These are phyloP conservation scores for Wickerhamiella domercqiae DNA, from an alignment of 805 yeast species.

Conservation along the genomic window DNA sequence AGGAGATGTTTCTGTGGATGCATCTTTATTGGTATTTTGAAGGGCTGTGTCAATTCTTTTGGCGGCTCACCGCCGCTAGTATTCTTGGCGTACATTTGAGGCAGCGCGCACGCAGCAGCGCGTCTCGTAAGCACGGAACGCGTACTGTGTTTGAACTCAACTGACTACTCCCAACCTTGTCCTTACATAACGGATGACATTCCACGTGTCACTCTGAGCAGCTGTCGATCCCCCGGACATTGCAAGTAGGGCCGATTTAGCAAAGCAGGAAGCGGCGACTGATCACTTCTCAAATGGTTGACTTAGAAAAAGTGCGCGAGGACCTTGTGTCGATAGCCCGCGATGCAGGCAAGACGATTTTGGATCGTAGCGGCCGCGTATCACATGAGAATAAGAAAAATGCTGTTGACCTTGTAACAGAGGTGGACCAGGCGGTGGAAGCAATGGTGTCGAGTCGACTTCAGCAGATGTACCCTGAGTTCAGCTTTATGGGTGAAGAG, in stretches of 20 bases:
- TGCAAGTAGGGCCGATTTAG: too few relatives aligned
- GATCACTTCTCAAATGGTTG: too few relatives aligned
- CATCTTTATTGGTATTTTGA: conserved; percentile 11
- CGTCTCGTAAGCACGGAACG: too few relatives aligned
- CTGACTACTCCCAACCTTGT: too few relatives aligned
- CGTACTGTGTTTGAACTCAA: too few relatives aligned
- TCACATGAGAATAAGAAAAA: conserved; percentile 41
- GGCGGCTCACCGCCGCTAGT: too few relatives aligned
- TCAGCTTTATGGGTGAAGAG: conserved; percentile 47
- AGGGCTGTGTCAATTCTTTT: conserved; percentile 9
- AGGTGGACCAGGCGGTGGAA: conserved; percentile 44
- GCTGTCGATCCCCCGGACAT: too few relatives aligned
- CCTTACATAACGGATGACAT: too few relatives aligned
- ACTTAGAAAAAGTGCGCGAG: conserved; percentile 25
- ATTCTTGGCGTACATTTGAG: too few relatives aligned
- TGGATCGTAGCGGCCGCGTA: conserved; percentile 33
- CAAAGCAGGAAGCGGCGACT: too few relatives aligned
- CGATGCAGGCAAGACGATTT: conserved; percentile 37
- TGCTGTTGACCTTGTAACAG: conserved; percentile 48
- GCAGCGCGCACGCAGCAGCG: too few relatives aligned
- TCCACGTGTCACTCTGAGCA: too few relatives aligned
- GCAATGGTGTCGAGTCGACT: conserved; percentile 25
- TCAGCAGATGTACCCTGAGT: conserved; percentile 30
- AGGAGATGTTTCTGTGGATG: background rate
- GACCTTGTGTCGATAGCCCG: conserved; percentile 28